Evolutionary conservation across 257 asterid genomes (phyloP).

Genomic region (Echites panduratus): DNA sequence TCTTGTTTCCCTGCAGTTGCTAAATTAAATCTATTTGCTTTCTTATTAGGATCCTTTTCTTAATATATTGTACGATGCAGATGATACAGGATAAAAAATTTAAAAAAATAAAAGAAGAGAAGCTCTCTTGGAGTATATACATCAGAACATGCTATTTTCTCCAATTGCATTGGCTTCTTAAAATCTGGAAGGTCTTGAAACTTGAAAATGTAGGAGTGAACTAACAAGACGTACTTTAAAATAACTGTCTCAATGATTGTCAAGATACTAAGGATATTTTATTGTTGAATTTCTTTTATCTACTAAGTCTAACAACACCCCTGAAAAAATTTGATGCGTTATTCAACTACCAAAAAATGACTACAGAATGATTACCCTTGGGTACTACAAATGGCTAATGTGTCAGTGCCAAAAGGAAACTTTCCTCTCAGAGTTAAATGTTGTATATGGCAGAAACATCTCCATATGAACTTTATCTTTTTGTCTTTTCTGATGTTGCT

Average conservation of each 20-base stretch:
- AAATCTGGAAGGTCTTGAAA: neutral
- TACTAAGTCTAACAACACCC: neutral
- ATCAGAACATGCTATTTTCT: neutral
- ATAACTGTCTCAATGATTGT: too few relatives aligned
- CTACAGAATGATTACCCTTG: neutral
- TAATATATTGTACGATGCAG: neutral
- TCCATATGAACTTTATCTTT: neutral
- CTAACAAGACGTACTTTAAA: too few relatives aligned
- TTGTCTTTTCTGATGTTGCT: neutral
- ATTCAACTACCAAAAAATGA: neutral
- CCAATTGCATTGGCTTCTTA: neutral
- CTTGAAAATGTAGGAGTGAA: neutral
- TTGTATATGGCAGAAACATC: neutral
- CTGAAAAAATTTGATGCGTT: neutral
- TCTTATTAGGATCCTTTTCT: neutral
- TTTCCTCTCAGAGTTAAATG: neutral
- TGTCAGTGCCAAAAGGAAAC: neutral
- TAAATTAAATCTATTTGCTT: neutral
- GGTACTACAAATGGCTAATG: neutral
- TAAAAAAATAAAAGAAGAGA: neutral
- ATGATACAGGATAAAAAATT: neutral
- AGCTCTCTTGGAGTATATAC: neutral
- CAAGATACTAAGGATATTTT: too few relatives aligned
- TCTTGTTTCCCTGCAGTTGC: neutral
- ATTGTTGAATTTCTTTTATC: neutral